Conservation (phyloP, 78 protist species). For the Speleostelium caveatum region DNA sequence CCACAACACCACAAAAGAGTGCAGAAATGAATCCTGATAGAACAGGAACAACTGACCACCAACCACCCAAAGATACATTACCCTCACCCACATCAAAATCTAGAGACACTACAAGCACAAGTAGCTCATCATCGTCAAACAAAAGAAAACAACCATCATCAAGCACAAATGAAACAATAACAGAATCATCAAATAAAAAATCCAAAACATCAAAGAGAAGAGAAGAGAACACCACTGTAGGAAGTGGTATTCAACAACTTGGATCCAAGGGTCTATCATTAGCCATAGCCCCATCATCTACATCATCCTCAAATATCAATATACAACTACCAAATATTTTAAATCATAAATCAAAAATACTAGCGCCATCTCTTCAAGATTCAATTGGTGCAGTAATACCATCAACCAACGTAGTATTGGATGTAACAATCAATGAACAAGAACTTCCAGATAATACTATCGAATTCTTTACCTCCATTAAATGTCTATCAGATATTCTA, state of each 20-base stretch:
- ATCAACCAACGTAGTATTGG: background rate
- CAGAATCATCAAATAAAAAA: too few relatives aligned
- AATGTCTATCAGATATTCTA: background rate
- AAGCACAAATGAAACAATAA: too few relatives aligned
- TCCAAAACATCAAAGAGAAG: too few relatives aligned
- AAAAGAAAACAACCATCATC: background rate
- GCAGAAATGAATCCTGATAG: background rate
- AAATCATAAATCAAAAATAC: conserved; percentile 13
- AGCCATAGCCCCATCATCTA: too few relatives aligned
- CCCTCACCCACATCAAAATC: too few relatives aligned
- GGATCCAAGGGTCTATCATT: too few relatives aligned
- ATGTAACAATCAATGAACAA: conserved; percentile 37
- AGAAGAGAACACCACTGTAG: too few relatives aligned
- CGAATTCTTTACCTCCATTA: conserved; percentile 41
- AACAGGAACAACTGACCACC: too few relatives aligned
- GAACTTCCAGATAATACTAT: conserved; percentile 27
- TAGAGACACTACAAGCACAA: too few relatives aligned
- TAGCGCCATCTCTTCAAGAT: background rate
- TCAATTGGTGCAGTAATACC: background rate
- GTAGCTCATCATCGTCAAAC: background rate
- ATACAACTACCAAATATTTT: conserved; percentile 8
- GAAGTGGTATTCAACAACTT: too few relatives aligned
- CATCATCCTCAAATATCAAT: background rate
- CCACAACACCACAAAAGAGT: background rate
- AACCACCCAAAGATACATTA: too few relatives aligned